Evolutionary conservation across 179 eudicot species (phyloP), one percentile per base, ranked within the genome.

Genomic region (Amaranthus tricolor): DNA sequence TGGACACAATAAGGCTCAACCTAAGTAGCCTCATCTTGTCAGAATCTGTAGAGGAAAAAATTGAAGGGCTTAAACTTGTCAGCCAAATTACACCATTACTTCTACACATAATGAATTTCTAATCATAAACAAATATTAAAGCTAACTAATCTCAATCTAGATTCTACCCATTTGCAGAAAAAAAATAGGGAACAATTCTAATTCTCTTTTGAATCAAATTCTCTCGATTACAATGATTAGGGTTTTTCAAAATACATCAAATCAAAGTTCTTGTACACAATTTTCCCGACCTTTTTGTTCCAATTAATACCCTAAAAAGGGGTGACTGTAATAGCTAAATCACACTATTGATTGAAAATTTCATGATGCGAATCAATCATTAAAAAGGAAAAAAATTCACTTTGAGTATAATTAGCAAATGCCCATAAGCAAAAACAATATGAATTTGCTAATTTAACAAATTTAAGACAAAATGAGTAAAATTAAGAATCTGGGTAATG

Each of bases 21-120:
- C 80, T 54, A 68, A 57, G 51, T 68, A 59, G 19, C 65, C 84
- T 82, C 87, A 82, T 85, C 71, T 11, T 68, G 45, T 5, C 45
- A 51, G 6, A 54, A 53, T 58, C 80, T 71, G 80, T 6, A 66
- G 58, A 48, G 20, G 58, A 62, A 19, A 54, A 19, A 66, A 66
- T 15, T 11, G 43, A 40, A 50, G 9, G 44, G 15, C 7, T 57
- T 58, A 43, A 64, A 57, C 31, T 31, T 3, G 44, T 66, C 60
- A 71, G 75, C 24, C 16, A 40, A 45, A 51, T 48, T 45, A 45
- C 54, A 47, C 68, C 73, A 58, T 20, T 57, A 21, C 7, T 43
- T 56, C 47, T 53, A 31, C 40, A 31, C 40, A 31, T 31, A 31
- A 31, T 31, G 40, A 31, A 31, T 31, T 31, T 31, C 40, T 31